Evolutionary conservation across 2,329 filamentous ascomycete species (phyloP).

Genomic region (Trichocomaceae sp.): DNA sequence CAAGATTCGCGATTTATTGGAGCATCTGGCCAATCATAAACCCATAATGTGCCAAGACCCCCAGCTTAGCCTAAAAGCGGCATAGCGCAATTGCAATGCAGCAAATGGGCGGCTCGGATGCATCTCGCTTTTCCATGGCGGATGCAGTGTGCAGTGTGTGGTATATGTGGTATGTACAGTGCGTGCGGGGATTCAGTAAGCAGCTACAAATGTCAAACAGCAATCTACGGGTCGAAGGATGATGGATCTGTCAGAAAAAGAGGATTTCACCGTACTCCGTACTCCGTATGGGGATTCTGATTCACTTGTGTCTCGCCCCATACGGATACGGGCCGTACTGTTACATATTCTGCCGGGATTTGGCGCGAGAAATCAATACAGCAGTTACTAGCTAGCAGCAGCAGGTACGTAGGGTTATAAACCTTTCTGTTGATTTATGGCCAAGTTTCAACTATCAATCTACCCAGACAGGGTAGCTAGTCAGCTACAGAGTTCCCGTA

Average conservation of each 20-base stretch:
- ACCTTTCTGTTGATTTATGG: not conserved
- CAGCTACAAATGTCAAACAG: not conserved
- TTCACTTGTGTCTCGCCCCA: too few relatives aligned
- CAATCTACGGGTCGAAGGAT: not conserved
- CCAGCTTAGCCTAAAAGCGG: too few relatives aligned
- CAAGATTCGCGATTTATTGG: too few relatives aligned
- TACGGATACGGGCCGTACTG: too few relatives aligned
- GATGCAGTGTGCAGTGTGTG: too few relatives aligned
- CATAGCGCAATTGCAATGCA: not conserved
- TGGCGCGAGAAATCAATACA: too few relatives aligned
- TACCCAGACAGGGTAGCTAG: not conserved
- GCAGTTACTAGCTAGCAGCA: too few relatives aligned
- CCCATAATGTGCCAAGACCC: not conserved
- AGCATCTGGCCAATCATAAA: not conserved
- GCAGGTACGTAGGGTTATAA: too few relatives aligned
- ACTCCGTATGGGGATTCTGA: not conserved
- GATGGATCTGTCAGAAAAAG: not conserved
- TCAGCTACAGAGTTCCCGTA: not conserved
- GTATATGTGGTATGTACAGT: too few relatives aligned
- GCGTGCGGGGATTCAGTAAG: not conserved
- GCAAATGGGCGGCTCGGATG: not conserved
- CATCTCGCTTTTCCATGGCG: not conserved
- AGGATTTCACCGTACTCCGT: not conserved
- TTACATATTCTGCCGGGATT: not conserved
- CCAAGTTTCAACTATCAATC: too few relatives aligned